These are phyloP conservation scores for Linum trigynum DNA, from an alignment of 345 rosid genomes.

Conservation along the genomic window DNA sequence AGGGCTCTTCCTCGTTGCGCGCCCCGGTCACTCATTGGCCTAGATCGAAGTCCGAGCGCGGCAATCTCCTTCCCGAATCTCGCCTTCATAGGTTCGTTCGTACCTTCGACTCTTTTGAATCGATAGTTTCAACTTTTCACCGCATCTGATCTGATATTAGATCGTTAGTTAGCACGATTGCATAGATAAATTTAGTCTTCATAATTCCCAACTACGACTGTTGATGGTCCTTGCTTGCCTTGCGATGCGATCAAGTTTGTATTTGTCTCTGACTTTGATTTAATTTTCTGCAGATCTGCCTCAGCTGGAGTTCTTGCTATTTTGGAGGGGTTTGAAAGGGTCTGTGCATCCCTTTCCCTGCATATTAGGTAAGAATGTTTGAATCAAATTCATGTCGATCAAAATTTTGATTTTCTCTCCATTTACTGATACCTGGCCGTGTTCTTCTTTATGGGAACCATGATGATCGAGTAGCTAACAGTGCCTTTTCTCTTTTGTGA, in stretches of 20 bases:
- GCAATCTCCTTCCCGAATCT: neutral
- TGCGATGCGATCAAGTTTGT: too few species aligned
- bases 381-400: neutral
- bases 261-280: neutral
- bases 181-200: too few species aligned
- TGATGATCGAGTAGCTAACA: conserved; percentile 50
- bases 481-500: conserved; percentile 92
- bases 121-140: neutral
- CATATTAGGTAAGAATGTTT: neutral
- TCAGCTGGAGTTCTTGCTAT: neutral
- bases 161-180: neutral
- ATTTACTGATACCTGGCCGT: neutral
- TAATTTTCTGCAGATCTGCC: neutral
- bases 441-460: too few species aligned
- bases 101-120: neutral
- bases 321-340: neutral
- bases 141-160: neutral
- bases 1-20: neutral
- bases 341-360: neutral
- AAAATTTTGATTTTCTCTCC: neutral
- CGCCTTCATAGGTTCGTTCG: neutral
- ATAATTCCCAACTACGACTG: neutral
- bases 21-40: neutral
- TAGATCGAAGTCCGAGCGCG: neutral
- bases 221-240: neutral